Evolutionary conservation across 306 rosid genomes (phyloP), one percentile per base, ranked within the genome.

Genomic region (Pyrus bretschneideri): DNA sequence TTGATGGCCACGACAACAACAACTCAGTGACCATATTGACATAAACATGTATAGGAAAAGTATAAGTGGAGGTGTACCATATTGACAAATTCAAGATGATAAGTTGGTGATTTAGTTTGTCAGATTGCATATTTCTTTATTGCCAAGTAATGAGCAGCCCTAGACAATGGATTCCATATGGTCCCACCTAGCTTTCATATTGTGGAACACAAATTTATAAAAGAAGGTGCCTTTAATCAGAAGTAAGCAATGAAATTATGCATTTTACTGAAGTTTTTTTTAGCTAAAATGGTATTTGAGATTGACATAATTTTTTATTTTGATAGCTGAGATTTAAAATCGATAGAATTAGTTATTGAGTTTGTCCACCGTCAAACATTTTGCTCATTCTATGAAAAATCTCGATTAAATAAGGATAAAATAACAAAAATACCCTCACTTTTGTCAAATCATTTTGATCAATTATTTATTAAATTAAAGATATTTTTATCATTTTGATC

Each of bases 31-130:
- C 51, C 72, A 71, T 72, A 82, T 67, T 76, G 86, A 85, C 80
- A 74, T 63, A 63, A 68, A 80, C 80, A 64, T 77, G 72, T 63
- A 46, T 63, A 84, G 76, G 72, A 84, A 79, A 51, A 64, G 73
- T 72, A 51, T 27, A 76, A 29, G 18, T 51, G 60, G 11, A 11
- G 45, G 12, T 9, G 2, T 42, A 42, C 45, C 45, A 2, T 42
- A 8, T 9, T 42, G 45, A 76, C 76, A 73, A 78, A 15, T 49
- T 49, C 4, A 49, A 73, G 74, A 78, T 52, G 23, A 49, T 30
- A 78, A 64, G 69, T 69, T 68, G 69, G 82, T 82, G 80, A 76
- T 81, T 72, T 66, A 25, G 74, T 27, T 72, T 13, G 70, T 77
- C 66, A 54, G 40, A 23, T 45, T 29, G 65, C 63, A 63, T 35